phyloP scores from a whole-genome alignment of 257 asterid species.

The Penstemon davidsonii region DNA sequence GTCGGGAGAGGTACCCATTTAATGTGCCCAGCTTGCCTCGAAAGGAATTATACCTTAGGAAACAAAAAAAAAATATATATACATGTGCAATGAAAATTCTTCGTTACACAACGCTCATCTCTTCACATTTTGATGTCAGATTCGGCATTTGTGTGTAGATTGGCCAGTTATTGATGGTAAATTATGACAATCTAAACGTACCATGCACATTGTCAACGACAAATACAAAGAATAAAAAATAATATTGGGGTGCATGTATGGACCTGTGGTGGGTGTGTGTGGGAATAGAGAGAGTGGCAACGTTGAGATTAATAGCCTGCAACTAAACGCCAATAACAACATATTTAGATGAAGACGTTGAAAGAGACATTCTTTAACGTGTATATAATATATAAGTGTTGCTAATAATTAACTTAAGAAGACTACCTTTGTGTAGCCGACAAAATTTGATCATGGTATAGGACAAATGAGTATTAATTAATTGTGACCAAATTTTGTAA shows the following conservation, averaged over 20 bases:
- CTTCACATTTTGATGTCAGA: too few species aligned
- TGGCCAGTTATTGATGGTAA: background rate
- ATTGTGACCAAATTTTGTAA: too few species aligned
- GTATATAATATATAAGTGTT: slow-evolving; percentile 20
- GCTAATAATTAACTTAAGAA: slow-evolving; percentile 5
- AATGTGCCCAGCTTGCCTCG: too few species aligned
- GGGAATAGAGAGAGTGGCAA: background rate
- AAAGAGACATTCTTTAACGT: slow-evolving; percentile 36
- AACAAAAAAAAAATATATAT: too few species aligned
- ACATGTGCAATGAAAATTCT: too few species aligned
- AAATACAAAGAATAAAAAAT: background rate
- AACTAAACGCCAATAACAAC: slow-evolving; percentile 19
- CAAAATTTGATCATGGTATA: slow-evolving; percentile 32
- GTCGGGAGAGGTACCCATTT: too few species aligned
- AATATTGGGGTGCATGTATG: background rate
- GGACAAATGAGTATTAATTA: background rate
- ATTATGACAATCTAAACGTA: background rate
- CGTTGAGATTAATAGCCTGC: slow-evolving; percentile 18
- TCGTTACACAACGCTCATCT: too few species aligned
- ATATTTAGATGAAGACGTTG: slow-evolving; percentile 21
- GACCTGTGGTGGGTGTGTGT: too few species aligned
- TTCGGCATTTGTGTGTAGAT: background rate
- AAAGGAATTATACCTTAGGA: too few species aligned
- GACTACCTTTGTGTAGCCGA: slow-evolving; percentile 31
- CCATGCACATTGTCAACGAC: background rate